Percentiles rank a stretch among this genome's conserved stretches.
Evolutionary conservation across 805 yeast species (phyloP).

Genomic region (Candida insectalens): DNA sequence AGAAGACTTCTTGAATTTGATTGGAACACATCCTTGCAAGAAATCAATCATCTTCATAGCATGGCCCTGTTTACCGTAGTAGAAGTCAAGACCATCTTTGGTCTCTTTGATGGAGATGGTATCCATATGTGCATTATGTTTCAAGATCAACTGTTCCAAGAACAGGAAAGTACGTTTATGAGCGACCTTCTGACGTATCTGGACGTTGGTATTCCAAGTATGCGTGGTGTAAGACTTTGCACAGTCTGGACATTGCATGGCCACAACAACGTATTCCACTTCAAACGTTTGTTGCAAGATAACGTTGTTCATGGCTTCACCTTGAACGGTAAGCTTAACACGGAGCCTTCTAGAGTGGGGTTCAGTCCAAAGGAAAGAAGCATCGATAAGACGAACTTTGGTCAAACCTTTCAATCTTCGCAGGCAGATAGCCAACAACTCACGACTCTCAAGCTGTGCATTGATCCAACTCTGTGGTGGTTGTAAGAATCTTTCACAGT

Average conservation of each 20-base stretch:
- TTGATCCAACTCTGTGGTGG: conserved; percentile 93
- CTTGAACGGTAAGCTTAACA: conserved; percentile 88
- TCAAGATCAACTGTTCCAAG: conserved; percentile 89
- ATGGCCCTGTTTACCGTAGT: conserved; percentile 78
- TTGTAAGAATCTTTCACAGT: conserved; percentile 91
- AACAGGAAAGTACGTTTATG: conserved; percentile 95
- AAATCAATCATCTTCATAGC: conserved; percentile 94
- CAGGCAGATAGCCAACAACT: conserved; percentile 81
- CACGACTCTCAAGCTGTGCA: conserved; percentile 88
- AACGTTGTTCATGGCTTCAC: conserved; percentile 89
- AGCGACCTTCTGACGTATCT: conserved; percentile 92
- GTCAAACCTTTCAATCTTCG: conserved; percentile 81
- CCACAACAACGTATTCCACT: conserved; percentile 86
- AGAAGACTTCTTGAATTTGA: conserved; percentile 73
- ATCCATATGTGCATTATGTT: conserved; percentile 86
- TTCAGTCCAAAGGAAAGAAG: conserved; percentile 96
- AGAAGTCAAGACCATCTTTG: conserved; percentile 92
- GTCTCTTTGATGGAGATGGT: conserved; percentile 90
- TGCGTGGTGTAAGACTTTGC: conserved; percentile 94
- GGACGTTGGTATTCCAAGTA: conserved; percentile 97
- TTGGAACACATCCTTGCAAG: conserved; percentile 74
- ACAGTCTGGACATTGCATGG: conserved; percentile 98
- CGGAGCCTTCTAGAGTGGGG: conserved; percentile 95
- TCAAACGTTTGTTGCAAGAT: conserved; percentile 91
- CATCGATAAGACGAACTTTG: conserved; percentile 83